Evolutionary conservation across 768 basidiomycete genomes (phyloP).

Genomic region (Pleurotus tuoliensis): DNA sequence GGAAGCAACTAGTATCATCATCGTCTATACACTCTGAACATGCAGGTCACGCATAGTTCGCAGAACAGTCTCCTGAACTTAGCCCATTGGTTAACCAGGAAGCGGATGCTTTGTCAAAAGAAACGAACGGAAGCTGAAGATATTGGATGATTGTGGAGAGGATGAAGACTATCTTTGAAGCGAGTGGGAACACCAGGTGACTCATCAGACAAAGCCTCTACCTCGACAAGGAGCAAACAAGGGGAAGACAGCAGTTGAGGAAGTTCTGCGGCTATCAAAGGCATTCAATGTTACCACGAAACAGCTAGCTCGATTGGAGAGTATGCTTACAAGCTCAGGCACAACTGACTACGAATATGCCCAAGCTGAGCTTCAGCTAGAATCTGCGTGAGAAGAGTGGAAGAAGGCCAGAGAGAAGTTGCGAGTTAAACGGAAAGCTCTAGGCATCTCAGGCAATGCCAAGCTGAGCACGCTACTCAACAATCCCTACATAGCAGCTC

Average conservation of each 20-base stretch:
- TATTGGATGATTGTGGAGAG: background rate
- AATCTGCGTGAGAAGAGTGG: background rate
- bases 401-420: background rate
- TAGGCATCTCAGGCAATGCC: background rate
- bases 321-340: background rate
- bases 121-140: background rate
- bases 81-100: constrained; percentile 12
- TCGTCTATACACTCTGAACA: constrained; percentile 21
- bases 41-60: constrained; percentile 17
- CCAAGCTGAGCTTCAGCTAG: background rate
- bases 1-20: constrained; percentile 19
- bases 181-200: constrained; percentile 5
- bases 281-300: background rate
- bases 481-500: background rate
- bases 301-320: background rate
- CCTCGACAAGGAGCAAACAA: background rate
- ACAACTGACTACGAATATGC: background rate
- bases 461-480: background rate
- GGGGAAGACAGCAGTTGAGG: constrained; percentile 5
- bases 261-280: constrained; percentile 2
- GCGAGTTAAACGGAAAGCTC: background rate
- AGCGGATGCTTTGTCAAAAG: background rate
- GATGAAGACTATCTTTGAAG: background rate
- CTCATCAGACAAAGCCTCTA: constrained; percentile 2
- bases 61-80: constrained; percentile 10